Percentiles rank a stretch among this genome's conserved stretches.
phyloP scores from a whole-genome alignment of 306 rosid genomes.

The Hippophae gyantsensis region DNA sequence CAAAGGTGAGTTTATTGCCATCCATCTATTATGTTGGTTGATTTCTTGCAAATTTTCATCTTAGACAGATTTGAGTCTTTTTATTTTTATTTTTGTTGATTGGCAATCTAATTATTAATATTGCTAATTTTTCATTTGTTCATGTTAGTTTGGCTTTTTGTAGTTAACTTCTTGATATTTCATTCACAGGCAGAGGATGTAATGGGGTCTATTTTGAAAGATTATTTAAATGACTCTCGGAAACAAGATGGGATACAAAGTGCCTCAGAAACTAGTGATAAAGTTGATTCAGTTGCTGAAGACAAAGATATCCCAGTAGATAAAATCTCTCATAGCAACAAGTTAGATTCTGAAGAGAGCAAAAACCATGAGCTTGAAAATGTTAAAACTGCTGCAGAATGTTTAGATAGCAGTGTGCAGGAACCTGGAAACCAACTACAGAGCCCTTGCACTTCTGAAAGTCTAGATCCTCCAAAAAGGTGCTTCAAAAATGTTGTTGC shows the following conservation, averaged over 20 bases:
- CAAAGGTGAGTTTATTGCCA: slow-evolving; percentile 53
- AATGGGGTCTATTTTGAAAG: slow-evolving; percentile 77
- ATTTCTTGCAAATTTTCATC: background rate
- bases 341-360: slow-evolving; percentile 23
- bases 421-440: slow-evolving; percentile 31
- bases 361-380: slow-evolving; percentile 33
- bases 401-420: slow-evolving; percentile 31
- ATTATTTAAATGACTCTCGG: slow-evolving; percentile 41
- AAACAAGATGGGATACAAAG: slow-evolving; percentile 34
- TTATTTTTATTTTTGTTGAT: too few species aligned
- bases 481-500: slow-evolving; percentile 78
- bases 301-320: slow-evolving; percentile 17
- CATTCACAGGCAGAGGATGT: slow-evolving; percentile 91
- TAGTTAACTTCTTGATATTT: slow-evolving; percentile 17
- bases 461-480: slow-evolving; percentile 24
- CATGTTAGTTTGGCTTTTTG: background rate
- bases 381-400: slow-evolving; percentile 24
- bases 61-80: too few species aligned
- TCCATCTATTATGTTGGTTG: slow-evolving; percentile 16
- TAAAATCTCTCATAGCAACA: background rate
- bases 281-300: slow-evolving; percentile 18
- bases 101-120: too few species aligned
- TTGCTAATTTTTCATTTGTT: background rate
- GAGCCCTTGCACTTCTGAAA: slow-evolving; percentile 33
- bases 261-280: slow-evolving; percentile 25